Conservation (phyloP, 2,329 filamentous ascomycete genomes). For the Chrysosporium queenslandicum region DNA sequence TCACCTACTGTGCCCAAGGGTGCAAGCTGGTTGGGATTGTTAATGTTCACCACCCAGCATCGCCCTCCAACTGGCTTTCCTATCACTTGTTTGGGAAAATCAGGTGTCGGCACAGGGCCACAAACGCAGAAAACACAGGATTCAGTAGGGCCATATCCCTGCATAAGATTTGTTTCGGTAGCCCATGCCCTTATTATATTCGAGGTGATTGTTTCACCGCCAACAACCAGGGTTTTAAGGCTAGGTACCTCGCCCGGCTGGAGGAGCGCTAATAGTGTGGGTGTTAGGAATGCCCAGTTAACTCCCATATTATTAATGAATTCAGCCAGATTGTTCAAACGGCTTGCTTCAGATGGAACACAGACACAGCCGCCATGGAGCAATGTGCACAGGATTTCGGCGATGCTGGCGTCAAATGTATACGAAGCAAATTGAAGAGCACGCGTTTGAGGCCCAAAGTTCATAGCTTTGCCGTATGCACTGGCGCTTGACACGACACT, state of each 20-base stretch:
- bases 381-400: constrained; percentile 58
- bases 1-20: constrained; percentile 35
- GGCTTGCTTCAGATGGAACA: constrained; percentile 33
- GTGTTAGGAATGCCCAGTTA: constrained; percentile 3
- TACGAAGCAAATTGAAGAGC: constrained; percentile 19
- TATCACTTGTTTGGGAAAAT: constrained; percentile 19
- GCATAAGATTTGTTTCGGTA: constrained; percentile 33
- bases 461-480: constrained; percentile 22
- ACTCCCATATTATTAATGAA: neutral
- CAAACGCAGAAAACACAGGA: constrained; percentile 23
- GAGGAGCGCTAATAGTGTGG: constrained; percentile 27
- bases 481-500: constrained; percentile 24
- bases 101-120: constrained; percentile 24
- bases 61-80: constrained; percentile 14
- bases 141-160: constrained; percentile 38
- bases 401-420: constrained; percentile 72
- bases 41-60: constrained; percentile 21
- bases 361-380: constrained; percentile 34
- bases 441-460: constrained; percentile 33
- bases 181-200: constrained; percentile 24
- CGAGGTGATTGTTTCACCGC: constrained; percentile 27
- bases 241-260: constrained; percentile 27
- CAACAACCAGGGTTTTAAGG: constrained; percentile 27
- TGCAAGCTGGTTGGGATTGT: constrained; percentile 16
- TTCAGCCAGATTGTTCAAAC: constrained; percentile 37